Evolutionary conservation across 2,329 filamentous ascomycete species (phyloP).

Genomic region (Aspergillus japonicus): DNA sequence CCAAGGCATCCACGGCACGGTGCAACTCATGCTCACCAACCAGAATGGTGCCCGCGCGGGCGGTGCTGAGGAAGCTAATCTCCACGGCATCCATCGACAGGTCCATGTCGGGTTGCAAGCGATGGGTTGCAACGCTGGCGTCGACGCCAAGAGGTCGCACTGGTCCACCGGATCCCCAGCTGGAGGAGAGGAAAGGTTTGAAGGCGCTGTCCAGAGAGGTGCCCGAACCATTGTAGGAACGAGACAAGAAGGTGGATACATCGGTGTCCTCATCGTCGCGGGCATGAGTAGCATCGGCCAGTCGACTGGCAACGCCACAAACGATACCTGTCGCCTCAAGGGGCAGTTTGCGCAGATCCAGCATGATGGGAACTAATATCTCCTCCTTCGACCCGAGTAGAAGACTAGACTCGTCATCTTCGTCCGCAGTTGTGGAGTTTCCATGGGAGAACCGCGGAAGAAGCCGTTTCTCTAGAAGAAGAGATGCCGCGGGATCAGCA

Average conservation of each 20-base stretch:
- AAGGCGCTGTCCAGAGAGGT: conserved; percentile 18
- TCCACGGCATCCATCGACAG: conserved; percentile 56
- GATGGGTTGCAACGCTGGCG: conserved; percentile 24
- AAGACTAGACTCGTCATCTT: conserved; percentile 57
- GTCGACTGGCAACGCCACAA: conserved; percentile 81
- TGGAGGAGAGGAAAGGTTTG: conserved; percentile 11
- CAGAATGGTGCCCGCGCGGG: conserved; percentile 84
- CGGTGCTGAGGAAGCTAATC: conserved; percentile 87
- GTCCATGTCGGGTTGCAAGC: conserved; percentile 34
- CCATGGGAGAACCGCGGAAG: conserved; percentile 68
- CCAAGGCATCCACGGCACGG: conserved; percentile 70
- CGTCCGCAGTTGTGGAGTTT: conserved; percentile 41
- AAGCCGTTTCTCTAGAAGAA: conserved; percentile 47
- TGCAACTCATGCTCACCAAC: conserved; percentile 71
- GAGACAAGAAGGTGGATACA: conserved; percentile 18
- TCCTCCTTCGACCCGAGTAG: conserved; percentile 71
- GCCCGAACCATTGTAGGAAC: conserved; percentile 16
- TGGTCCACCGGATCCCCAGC: conserved; percentile 16
- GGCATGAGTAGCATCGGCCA: conserved; percentile 69
- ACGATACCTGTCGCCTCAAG: conserved; percentile 92
- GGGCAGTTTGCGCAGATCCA: conserved; percentile 77
- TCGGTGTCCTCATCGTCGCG: conserved; percentile 35
- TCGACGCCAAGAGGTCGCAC: conserved; percentile 14
- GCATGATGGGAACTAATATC: conserved; percentile 77
- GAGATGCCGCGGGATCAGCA: conserved; percentile 46